Evolutionary conservation across 352 stramenopile species (phyloP), one percentile per base, ranked within the genome.

Genomic region (Globisporangium cylindrosporum): DNA sequence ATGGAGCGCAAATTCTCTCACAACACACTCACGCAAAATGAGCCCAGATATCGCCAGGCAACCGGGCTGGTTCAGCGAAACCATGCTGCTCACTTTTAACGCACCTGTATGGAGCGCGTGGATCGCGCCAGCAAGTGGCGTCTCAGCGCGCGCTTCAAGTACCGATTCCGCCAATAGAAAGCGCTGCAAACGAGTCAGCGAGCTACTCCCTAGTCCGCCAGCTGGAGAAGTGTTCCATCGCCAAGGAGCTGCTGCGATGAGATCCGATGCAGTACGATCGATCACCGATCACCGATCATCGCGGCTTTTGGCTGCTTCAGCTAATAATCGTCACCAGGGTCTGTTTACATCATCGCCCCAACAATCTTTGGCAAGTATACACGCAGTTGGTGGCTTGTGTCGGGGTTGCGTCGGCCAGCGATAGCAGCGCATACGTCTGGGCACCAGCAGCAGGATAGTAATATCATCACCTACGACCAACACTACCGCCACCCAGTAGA

Each of bases 21-120:
- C 41, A 48, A n/a, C 15, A 51, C 43, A 22, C 8, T n/a, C n/a
- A n/a, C n/a, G 22, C 14, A 27, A 24, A n/a, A 53, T 67, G 41
- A 58, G 61, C 61, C 48, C 61, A 67, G 61, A 66, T 66, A 66
- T 41, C 46, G 48, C 46, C 60, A 66, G 60, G 60, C 22, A 22
- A 18, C 56, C 32, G 38, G 8, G 20, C 36, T 64, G 59, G 14
- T 67, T 67, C 61, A 67, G 61, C 48, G 29, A 67, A 67, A 67
- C 32, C 61, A 59, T 59, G 32, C 22, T 60, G 61, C 29, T 24
- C 22, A 46, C 8, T 12, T n/a, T 10, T 43, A 22, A 27, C 3
- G 18, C 15, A 8, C 53, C 53, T 22, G 29, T 36, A 61, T 61
- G 56, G 56, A 61, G 56, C 56, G 25, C 27, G 25, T 25, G 4